Evolutionary conservation across 305 asterid genomes (phyloP), one percentile per base, ranked within the genome.

Genomic region (Solanum hybrid): DNA sequence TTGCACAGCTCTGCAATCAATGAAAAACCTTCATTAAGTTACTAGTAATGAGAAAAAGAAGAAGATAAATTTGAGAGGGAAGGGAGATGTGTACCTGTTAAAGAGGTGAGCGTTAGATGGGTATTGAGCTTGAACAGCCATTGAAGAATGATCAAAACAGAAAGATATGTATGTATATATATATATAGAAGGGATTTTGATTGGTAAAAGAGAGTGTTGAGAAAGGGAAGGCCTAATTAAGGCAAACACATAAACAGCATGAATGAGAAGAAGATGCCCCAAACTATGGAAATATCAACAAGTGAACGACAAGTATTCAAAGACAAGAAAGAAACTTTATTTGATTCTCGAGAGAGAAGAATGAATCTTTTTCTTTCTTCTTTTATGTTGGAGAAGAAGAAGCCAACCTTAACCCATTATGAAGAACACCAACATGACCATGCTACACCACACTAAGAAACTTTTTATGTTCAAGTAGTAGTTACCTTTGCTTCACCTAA

Each of bases 91-190:
- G 7, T 20, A 91, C 93, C 93, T 93, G 92, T 89, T 90, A 2
- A 92, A 82, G 14, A 91, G 87, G 51, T 90, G 92, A 91, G 89
- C 88, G 84, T 91, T 90, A 9, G 95, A 92, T 6, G 94, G 91
- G 36, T 92, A 92, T 85, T 91, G 95, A 92, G 94, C 95, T 92
- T 93, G 95, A 89, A 93, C 92, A 16, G 94, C 94, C 95, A 93
- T 93, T 39, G 24, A 20, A 36, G 28, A 80, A 79, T 37, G 61
- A 16, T 61, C 20, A 33, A 37, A 69, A 78, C 34, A 86, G 90
- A 77, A 37, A 64, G 86, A 76, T 33, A 34, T 24, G 2, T 24
- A 24, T 64, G n/a, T 33, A 4, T 33, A 33, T 69, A n/a, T 69
- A n/a, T 51, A 51, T 6, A 51, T 6, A 51, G 73, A 28, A 75